Percentiles rank a stretch among this genome's conserved stretches.
Conservation (phyloP, 75 land plant genomes). For the Selaginella moellendorffii region DNA sequence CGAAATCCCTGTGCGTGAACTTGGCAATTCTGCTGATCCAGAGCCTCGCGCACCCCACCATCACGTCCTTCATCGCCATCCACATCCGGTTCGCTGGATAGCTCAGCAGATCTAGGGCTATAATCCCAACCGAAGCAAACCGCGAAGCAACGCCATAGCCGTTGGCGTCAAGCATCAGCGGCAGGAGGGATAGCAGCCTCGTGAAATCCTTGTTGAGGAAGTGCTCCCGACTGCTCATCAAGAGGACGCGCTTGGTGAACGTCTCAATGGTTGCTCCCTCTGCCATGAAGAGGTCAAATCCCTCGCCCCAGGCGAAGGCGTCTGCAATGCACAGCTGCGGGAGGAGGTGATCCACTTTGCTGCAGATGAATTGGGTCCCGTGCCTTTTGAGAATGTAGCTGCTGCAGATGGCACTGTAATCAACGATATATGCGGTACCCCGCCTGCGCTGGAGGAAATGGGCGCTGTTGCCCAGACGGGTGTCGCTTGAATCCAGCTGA, state of each 20-base stretch:
- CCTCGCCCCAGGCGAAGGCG: no score
- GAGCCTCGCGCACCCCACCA: not conserved
- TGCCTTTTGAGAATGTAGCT: not conserved
- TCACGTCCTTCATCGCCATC: not conserved
- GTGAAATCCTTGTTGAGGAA: not conserved
- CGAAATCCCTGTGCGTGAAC: not conserved
- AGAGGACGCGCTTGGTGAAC: not conserved
- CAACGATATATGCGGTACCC: not conserved
- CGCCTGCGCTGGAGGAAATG: not conserved
- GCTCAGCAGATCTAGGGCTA: not conserved
- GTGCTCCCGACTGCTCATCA: not conserved
- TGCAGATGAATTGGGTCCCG: not conserved
- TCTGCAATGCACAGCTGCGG: no score
- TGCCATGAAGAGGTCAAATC: no score
- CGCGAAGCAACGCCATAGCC: not conserved
- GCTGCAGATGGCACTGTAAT: not conserved
- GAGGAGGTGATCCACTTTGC: not conserved
- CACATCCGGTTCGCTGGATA: not conserved
- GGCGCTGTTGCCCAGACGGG: not conserved
- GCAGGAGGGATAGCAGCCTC: not conserved
- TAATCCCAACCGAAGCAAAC: not conserved
- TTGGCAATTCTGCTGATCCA: not conserved
- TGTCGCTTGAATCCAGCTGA: not conserved
- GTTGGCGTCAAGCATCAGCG: not conserved
- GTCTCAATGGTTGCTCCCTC: no score